Base-by-base conservation (phyloP, 2,329 filamentous ascomycete genomes). In the Neophaeococcomyces aloes region DNA sequence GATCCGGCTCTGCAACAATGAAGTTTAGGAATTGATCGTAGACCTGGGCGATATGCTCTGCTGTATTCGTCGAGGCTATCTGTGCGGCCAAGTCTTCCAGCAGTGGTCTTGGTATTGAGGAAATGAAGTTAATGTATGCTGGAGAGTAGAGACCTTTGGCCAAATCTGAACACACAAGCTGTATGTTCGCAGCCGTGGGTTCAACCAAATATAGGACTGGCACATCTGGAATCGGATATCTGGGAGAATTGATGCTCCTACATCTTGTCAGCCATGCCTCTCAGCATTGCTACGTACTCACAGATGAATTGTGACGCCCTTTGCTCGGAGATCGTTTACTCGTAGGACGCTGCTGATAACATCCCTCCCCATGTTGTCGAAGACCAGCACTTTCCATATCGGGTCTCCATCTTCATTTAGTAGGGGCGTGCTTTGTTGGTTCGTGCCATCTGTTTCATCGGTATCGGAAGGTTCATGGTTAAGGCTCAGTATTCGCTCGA, bases 1-100 rank as follows among this genome's bases (percentile, higher is more conserved):
- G 71, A 61, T 96, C 89, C 4, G 89, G 88, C 61, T 98, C 91
- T 27, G 85, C 85, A 32, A 96, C 89, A 50, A 96, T 84, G 58
- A 96, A 98, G 65, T 98, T 96, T 42, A 98, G 72, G 59, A 96
- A 96, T 61, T 98, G 91, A 61, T 98, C 91, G 56, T 81, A 98
- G 5, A 98, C 77, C 58, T 95, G 88, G 2, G 88, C 81, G 50
- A 98, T 88, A 56, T 84, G 79, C 55, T 96, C 89, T 4, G 89
- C 80, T 0, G 87, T 94, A 19, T 81, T 85, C 10, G 86, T 79
- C 23, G 83, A 69, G 4, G 86, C 88, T 8, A 89, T 93, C 60
- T 94, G 81, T 13, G 84, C 74, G 3, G 88, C 91, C 61, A 98
- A 96, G 49, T 96, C 89, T 69, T 98, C 91, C 39, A 98, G 77